phyloP scores from a whole-genome alignment of 1,284 basidiomycete genomes.

The Xanthoconium separans region DNA sequence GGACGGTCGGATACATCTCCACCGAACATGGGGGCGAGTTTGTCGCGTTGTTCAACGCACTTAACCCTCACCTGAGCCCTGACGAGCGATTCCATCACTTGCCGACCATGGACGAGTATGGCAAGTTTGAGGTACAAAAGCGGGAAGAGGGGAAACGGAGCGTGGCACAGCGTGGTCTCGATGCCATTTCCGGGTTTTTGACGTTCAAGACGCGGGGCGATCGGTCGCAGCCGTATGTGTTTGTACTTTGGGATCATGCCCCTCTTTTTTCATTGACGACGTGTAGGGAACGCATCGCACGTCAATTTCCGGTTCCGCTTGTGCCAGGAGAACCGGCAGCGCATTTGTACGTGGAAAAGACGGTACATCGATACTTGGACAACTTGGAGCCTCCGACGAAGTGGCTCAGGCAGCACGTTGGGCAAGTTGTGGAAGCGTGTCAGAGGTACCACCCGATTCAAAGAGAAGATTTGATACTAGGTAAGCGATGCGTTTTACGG shows the following conservation, averaged over 20 bases:
- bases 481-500: constrained; percentile 38
- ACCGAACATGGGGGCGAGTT: constrained; percentile 48
- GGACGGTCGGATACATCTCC: constrained; percentile 69
- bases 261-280: constrained; percentile 9
- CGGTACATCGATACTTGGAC: constrained; percentile 65
- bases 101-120: constrained; percentile 57
- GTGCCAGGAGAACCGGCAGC: constrained; percentile 64
- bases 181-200: constrained; percentile 54
- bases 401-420: constrained; percentile 73
- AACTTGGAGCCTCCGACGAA: constrained; percentile 57
- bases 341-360: constrained; percentile 64
- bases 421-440: constrained; percentile 58
- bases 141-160: constrained; percentile 54
- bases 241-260: neutral
- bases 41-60: constrained; percentile 67
- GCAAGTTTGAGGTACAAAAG: constrained; percentile 43
- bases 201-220: constrained; percentile 41
- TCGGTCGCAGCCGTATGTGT: constrained; percentile 37
- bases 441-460: constrained; percentile 53
- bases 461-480: constrained; percentile 69
- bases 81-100: constrained; percentile 35
- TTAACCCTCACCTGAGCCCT: constrained; percentile 45
- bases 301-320: constrained; percentile 60
- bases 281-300: constrained; percentile 45
- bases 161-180: constrained; percentile 53